phyloP scores from a whole-genome alignment of 176 grass and related monocot species.

The Guadua angustifolia region DNA sequence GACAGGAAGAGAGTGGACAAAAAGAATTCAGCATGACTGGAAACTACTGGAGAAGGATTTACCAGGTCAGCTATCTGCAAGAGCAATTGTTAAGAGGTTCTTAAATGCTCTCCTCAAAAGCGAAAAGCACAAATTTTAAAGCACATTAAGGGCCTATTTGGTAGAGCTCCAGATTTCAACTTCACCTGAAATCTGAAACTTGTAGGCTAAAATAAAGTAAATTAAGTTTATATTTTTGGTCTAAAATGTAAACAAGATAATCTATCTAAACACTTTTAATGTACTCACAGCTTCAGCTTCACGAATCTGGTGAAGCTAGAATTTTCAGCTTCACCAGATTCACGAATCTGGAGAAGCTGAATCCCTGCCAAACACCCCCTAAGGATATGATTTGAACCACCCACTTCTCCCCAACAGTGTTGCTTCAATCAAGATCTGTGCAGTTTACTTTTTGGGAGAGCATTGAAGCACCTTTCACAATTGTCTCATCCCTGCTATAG shows the following conservation, averaged over 20 bases:
- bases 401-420: not conserved
- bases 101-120: not conserved
- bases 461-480: not conserved
- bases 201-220: too few species aligned
- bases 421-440: slow-evolving; percentile 25
- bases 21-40: slow-evolving; percentile 90
- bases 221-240: too few species aligned
- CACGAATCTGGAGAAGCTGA: too few species aligned
- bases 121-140: not conserved
- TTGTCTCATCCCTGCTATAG: not conserved
- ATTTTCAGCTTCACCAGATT: too few species aligned
- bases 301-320: too few species aligned
- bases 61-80: slow-evolving; percentile 60
- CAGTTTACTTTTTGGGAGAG: not conserved
- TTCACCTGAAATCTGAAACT: too few species aligned
- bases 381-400: not conserved
- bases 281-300: too few species aligned
- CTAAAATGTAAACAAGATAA: too few species aligned
- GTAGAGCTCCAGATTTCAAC: too few species aligned
- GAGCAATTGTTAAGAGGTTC: slow-evolving; percentile 1
- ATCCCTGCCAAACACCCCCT: too few species aligned
- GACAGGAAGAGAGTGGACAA: slow-evolving; percentile 75
- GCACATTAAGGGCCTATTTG: too few species aligned
- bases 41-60: slow-evolving; percentile 82
- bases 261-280: too few species aligned